Conservation (phyloP, 306 rosid genomes). For the Luffa acutangula region DNA sequence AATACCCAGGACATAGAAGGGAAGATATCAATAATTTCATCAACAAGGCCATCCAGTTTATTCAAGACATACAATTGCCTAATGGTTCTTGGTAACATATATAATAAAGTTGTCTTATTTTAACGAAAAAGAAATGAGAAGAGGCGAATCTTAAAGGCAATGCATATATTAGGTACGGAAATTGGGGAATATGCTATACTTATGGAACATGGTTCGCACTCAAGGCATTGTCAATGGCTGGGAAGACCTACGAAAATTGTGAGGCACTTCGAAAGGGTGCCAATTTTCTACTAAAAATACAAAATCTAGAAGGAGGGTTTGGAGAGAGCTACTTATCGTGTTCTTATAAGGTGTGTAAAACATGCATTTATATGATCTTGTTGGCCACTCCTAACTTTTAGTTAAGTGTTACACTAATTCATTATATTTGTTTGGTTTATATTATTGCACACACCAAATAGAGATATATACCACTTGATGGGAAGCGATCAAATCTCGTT, state of each 20-base stretch:
- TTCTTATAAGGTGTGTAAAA: slow-evolving; percentile 22
- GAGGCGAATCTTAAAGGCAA: too few species aligned
- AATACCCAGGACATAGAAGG: slow-evolving; percentile 25
- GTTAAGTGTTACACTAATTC: too few species aligned
- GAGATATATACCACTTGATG: slow-evolving; percentile 25
- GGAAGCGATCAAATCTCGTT: slow-evolving; percentile 25
- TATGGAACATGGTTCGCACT: slow-evolving; percentile 38
- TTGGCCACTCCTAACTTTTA: too few species aligned
- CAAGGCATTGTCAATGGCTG: slow-evolving; percentile 24
- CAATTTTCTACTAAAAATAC: slow-evolving; percentile 19
- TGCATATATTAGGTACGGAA: slow-evolving; percentile 12
- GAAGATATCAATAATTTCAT: slow-evolving; percentile 26
- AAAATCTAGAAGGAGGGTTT: slow-evolving; percentile 34
- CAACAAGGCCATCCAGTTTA: slow-evolving; percentile 22
- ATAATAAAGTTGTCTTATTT: too few species aligned
- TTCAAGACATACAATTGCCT: slow-evolving; percentile 25
- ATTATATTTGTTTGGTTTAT: too few species aligned
- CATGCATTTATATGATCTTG: too few species aligned
- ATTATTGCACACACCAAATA: neutral
- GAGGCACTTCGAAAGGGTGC: slow-evolving; percentile 26
- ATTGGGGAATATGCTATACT: slow-evolving; percentile 36
- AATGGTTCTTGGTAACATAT: slow-evolving; percentile 32
- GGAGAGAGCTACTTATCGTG: slow-evolving; percentile 37
- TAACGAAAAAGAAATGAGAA: too few species aligned
- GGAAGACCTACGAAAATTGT: slow-evolving; percentile 21